Evolutionary conservation across 768 basidiomycete species (phyloP), one percentile per base, ranked within the genome.

Genomic region (Termitomyces sp.): DNA sequence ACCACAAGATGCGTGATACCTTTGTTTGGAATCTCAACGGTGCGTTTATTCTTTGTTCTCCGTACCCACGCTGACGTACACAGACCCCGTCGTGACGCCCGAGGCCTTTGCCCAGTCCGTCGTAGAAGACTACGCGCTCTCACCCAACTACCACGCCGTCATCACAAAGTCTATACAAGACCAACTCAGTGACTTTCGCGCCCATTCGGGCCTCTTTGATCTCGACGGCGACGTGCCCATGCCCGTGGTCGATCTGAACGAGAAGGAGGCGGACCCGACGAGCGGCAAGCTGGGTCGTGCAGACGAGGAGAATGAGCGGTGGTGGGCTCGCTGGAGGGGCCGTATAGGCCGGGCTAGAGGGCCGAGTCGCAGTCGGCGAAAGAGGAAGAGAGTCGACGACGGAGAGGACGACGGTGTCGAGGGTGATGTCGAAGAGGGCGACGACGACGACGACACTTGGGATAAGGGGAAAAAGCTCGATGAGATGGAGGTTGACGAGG

Each of bases 21-120:
- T 98, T 98, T 72, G 83, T 97, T 46, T 99, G 96, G 97, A 97
- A 99, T 66, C 72, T 95, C 46, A 89, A 90, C 62, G 96, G 95
- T 97, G 56, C n/a, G 84, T 75, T 47, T 57, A 8, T 58, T 36
- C 2, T n/a, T 47, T 24, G 30, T n/a, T 48, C 46, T 40, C 22
- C 53, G 44, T 28, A 11, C 10, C 4, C 20, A n/a, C 5, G 3
- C 9, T 14, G 6, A 33, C 36, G 24, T 55, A 18, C 33, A 5
- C 61, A 97, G 96, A 98, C 71, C 87, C 92, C 1, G 74, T 94
- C 49, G 85, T 98, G 30, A 92, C 92, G 0, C 93, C 94, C 1
- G 92, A 96, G 67, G 71, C 84, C 41, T 97, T 98, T 63, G 96
- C 95, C 7, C 87, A 92, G 64, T 86, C 88, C 16, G 76, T 98